Evolutionary conservation across 1,139 yeast species (phyloP).

Genomic region (Scheffersomyces quercinus): DNA sequence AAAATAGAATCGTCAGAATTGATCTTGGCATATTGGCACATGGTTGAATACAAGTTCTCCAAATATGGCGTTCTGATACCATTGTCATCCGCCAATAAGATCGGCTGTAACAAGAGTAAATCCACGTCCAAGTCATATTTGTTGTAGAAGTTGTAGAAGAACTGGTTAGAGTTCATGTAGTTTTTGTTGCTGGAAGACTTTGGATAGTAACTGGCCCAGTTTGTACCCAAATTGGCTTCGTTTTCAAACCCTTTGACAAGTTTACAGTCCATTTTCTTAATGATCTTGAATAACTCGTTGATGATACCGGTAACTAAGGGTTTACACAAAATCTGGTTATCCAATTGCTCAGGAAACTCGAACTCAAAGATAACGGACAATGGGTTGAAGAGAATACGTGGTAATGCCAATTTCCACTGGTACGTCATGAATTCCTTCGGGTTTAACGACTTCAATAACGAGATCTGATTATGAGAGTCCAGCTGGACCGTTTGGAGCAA

Average conservation of each 20-base stretch:
- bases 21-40: conserved; percentile 64
- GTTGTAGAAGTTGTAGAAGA: conserved; percentile 63
- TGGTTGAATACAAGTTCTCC: conserved; percentile 79
- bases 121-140: conserved; percentile 63
- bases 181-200: conserved; percentile 22
- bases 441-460: conserved; percentile 48
- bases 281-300: conserved; percentile 69
- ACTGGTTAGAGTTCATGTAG: conserved; percentile 47
- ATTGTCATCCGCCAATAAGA: conserved; percentile 80
- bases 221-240: conserved; percentile 56
- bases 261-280: conserved; percentile 77
- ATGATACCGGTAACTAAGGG: conserved; percentile 82
- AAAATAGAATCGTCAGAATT: conserved; percentile 40
- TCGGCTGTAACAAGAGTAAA: conserved; percentile 78
- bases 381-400: conserved; percentile 77
- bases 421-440: conserved; percentile 64
- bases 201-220: conserved; percentile 53
- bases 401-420: conserved; percentile 85
- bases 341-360: conserved; percentile 57
- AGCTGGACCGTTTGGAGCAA: conserved; percentile 37
- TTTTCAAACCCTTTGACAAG: conserved; percentile 64
- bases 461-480: conserved; percentile 22
- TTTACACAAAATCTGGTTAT: conserved; percentile 72
- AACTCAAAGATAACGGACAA: conserved; percentile 72
- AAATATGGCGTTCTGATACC: conserved; percentile 86